phyloP scores from a whole-genome alignment of 2,329 filamentous ascomycete genomes.

The Fusarium clavum region DNA sequence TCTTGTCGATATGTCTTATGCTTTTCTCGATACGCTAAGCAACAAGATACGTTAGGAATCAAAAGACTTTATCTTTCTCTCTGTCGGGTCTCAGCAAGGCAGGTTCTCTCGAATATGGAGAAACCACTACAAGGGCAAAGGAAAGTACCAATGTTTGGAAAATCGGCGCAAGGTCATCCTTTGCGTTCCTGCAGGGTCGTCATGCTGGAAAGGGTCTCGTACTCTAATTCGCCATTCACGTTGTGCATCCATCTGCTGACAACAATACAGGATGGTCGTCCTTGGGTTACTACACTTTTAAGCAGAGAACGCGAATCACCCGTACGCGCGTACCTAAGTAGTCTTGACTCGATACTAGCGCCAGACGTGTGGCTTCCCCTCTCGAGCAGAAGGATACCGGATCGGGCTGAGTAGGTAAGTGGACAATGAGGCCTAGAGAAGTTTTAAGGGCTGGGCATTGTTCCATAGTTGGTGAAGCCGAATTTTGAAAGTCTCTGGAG shows the following conservation, averaged over 20 bases:
- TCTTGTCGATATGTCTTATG: not conserved
- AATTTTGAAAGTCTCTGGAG: not conserved
- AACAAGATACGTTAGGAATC: not conserved
- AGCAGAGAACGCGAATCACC: not conserved
- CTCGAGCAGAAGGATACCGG: constrained; percentile 3
- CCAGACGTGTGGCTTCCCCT: not conserved
- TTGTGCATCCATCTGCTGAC: not conserved
- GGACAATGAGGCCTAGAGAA: not conserved
- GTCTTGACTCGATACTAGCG: constrained; percentile 8
- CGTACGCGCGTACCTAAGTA: not conserved
- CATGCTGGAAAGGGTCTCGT: not conserved
- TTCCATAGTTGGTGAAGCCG: not conserved
- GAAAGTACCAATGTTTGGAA: not conserved
- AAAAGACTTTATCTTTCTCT: not conserved
- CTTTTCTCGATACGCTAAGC: not conserved
- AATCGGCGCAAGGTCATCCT: not conserved
- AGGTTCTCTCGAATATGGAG: not conserved
- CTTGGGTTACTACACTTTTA: not conserved
- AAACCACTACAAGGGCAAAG: not conserved
- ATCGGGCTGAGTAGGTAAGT: not conserved
- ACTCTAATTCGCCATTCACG: not conserved
- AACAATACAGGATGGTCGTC: not conserved
- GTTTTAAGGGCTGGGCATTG: not conserved
- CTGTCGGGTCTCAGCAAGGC: not conserved
- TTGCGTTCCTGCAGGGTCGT: not conserved